Evolutionary conservation across 305 asterid genomes (phyloP).

Genomic region (Fraxinus baroniana): DNA sequence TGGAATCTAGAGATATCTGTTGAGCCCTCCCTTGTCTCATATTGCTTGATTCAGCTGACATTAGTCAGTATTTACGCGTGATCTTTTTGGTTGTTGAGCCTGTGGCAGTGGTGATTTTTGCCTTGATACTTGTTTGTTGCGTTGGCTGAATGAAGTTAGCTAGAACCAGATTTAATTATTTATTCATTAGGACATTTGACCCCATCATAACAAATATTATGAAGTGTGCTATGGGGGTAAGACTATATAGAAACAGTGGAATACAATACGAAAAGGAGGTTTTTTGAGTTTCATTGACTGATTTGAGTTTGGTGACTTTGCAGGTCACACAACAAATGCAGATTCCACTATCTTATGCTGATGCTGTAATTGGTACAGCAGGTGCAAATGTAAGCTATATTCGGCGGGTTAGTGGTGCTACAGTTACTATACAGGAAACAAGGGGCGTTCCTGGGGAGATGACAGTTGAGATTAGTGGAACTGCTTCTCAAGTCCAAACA

Average conservation of each 20-base stretch:
- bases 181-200: neutral
- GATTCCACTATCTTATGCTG: slow-evolving; percentile 84
- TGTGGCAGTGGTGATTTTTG: neutral
- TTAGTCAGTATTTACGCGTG: neutral
- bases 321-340: slow-evolving; percentile 89
- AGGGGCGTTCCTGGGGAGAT: slow-evolving; percentile 88
- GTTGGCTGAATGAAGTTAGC: neutral
- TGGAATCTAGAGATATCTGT: neutral
- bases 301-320: slow-evolving; percentile 5
- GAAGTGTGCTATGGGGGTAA: neutral
- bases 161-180: neutral
- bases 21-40: neutral
- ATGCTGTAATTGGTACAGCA: slow-evolving; percentile 89
- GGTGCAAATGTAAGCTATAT: slow-evolving; percentile 92
- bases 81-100: neutral
- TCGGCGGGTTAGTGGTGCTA: slow-evolving; percentile 88
- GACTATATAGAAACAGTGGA: neutral
- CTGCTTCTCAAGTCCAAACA: slow-evolving; percentile 93
- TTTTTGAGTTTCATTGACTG: neutral
- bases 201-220: neutral
- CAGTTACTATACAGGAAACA: slow-evolving; percentile 89
- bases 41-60: slow-evolving; percentile 1
- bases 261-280: neutral
- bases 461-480: slow-evolving; percentile 93
- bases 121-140: neutral